A percentile compares a stretch with the other conserved stretches of the same genome.
phyloP scores from a whole-genome alignment of 495 filamentous ascomycete species.

The Penicillium subrubescens region DNA sequence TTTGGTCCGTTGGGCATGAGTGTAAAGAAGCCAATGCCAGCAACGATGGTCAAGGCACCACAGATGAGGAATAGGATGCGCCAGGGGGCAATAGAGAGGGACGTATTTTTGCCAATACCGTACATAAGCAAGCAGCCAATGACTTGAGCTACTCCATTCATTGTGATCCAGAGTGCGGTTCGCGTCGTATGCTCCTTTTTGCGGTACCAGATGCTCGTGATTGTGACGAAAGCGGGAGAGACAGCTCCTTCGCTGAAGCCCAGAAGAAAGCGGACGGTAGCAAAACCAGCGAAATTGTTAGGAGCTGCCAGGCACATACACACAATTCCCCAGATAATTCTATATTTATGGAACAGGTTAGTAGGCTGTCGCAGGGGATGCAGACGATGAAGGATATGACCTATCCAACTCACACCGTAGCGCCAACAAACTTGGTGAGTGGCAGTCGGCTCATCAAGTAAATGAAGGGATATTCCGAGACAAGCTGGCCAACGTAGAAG shows the following conservation, averaged over 20 bases:
- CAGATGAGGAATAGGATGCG: neutral
- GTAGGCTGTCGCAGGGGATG: neutral
- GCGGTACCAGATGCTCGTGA: neutral
- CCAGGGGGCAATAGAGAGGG: slow-evolving; percentile 42
- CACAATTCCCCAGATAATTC: neutral
- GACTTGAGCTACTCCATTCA: slow-evolving; percentile 57
- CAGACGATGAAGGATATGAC: neutral
- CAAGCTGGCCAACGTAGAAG: slow-evolving; percentile 53
- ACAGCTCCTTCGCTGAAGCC: neutral
- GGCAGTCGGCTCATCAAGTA: slow-evolving; percentile 60
- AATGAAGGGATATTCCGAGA: slow-evolving; percentile 49
- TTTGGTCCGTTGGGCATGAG: neutral
- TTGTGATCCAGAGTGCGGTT: slow-evolving; percentile 51
- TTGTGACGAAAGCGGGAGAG: neutral
- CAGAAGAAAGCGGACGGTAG: neutral
- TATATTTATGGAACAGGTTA: neutral
- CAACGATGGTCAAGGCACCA: neutral
- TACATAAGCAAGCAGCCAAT: slow-evolving; percentile 58
- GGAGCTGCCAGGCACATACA: neutral
- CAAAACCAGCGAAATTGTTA: neutral
- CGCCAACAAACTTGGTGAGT: slow-evolving; percentile 38
- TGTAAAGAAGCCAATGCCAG: neutral
- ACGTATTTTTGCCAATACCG: slow-evolving; percentile 50
- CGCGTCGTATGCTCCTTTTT: slow-evolving; percentile 18
- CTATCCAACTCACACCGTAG: slow-evolving; percentile 24